Conservation (phyloP, 768 basidiomycete species). For the Leucogyrophana mollusca region DNA sequence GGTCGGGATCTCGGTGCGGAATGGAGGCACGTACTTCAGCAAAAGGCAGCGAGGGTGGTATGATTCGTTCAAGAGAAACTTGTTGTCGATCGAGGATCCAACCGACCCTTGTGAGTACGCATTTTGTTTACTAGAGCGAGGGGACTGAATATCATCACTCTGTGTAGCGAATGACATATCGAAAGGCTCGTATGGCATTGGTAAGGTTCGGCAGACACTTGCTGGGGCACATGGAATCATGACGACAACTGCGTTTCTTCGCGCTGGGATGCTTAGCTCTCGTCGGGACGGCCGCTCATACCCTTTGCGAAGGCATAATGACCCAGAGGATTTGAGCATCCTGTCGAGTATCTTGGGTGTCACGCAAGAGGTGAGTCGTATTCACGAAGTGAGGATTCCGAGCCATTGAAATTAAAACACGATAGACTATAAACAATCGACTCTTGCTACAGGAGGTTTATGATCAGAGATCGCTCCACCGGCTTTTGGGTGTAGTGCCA, state of each 20-base stretch:
- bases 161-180: constrained; percentile 88
- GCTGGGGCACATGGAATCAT: constrained; percentile 80
- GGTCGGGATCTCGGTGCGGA: constrained; percentile 83
- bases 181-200: constrained; percentile 80
- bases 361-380: constrained; percentile 68
- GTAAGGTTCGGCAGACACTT: constrained; percentile 78
- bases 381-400: background rate
- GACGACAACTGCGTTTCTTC: constrained; percentile 67
- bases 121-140: background rate
- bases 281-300: constrained; percentile 50
- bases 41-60: constrained; percentile 84
- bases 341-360: constrained; percentile 78
- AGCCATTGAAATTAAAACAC: constrained; percentile 1
- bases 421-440: constrained; percentile 74
- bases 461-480: constrained; percentile 55
- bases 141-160: background rate
- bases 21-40: constrained; percentile 87
- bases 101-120: constrained; percentile 74
- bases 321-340: constrained; percentile 72
- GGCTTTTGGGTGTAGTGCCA: constrained; percentile 45
- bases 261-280: constrained; percentile 61
- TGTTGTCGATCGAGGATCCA: constrained; percentile 92
- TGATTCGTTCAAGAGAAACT: constrained; percentile 49
- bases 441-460: constrained; percentile 69
- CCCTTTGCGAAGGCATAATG: constrained; percentile 40